These are phyloP conservation scores for Triticum timopheevii DNA, from an alignment of 176 grass and related monocot genomes.

Conservation along the genomic window DNA sequence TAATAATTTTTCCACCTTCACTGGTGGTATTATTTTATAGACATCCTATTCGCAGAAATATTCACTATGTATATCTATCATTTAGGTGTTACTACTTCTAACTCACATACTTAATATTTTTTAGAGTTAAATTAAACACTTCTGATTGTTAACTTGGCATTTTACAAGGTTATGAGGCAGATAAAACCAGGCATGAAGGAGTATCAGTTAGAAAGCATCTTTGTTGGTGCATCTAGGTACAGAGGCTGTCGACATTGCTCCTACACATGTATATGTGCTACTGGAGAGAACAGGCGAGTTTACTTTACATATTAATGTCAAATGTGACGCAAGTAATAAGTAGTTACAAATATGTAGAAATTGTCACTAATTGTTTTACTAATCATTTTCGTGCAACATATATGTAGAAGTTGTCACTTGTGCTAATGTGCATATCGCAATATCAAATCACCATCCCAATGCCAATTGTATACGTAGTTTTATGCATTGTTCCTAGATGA, in stretches of 20 bases:
- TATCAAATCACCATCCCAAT: neutral
- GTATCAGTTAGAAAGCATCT: constrained; percentile 59
- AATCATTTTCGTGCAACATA: neutral
- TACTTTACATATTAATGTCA: neutral
- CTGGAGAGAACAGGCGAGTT: constrained; percentile 48
- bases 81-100: neutral
- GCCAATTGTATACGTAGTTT: neutral
- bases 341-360: neutral
- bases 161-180: constrained; percentile 76
- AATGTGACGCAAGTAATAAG: constrained; percentile 1
- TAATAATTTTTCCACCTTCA: neutral
- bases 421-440: neutral
- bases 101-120: neutral
- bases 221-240: constrained; percentile 30
- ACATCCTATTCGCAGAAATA: neutral
- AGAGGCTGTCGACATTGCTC: constrained; percentile 59
- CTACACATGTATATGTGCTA: constrained; percentile 68
- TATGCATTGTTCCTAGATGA: neutral
- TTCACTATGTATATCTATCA: neutral
- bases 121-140: neutral
- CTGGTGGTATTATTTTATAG: neutral
- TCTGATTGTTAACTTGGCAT: neutral
- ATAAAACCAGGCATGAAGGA: constrained; percentile 74
- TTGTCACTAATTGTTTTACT: neutral
- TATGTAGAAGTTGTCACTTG: neutral